Evolutionary conservation across 345 rosid genomes (phyloP).

Genomic region (Corchorus olitorius): DNA sequence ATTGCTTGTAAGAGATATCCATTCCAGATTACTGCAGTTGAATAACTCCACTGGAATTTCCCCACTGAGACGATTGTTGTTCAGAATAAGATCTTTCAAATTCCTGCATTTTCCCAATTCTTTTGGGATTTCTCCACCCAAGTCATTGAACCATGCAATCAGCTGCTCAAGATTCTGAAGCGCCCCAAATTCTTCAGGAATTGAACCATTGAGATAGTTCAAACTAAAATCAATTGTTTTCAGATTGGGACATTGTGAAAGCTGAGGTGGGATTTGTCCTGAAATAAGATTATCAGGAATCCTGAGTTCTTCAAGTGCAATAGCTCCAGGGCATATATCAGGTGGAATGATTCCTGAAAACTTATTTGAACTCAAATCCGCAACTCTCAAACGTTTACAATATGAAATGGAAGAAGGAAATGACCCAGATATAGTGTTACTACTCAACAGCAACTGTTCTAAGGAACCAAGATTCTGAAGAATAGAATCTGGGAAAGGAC

Average conservation of each 20-base stretch:
- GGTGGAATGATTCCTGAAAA: constrained; percentile 74
- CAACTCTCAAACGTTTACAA: constrained; percentile 62
- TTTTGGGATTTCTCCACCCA: constrained; percentile 77
- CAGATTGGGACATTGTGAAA: constrained; percentile 81
- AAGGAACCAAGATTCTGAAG: constrained; percentile 59
- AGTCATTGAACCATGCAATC: constrained; percentile 85
- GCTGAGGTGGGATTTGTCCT: constrained; percentile 70
- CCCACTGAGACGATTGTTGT: constrained; percentile 78
- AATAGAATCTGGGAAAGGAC: constrained; percentile 65
- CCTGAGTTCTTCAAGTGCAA: constrained; percentile 72
- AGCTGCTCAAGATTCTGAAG: constrained; percentile 85
- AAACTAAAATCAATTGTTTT: constrained; percentile 79
- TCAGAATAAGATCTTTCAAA: constrained; percentile 80
- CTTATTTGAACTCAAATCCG: constrained; percentile 81
- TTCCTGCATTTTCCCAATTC: constrained; percentile 75
- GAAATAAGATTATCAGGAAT: constrained; percentile 75
- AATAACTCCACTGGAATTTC: constrained; percentile 78
- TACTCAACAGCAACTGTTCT: constrained; percentile 66
- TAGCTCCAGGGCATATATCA: constrained; percentile 85
- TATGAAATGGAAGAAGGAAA: constrained; percentile 71
- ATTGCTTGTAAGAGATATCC: constrained; percentile 94
- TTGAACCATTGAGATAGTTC: constrained; percentile 80
- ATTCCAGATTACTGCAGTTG: constrained; percentile 82
- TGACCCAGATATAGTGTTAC: constrained; percentile 67
- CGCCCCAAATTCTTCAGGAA: constrained; percentile 76